Evolutionary conservation across 768 basidiomycete genomes (phyloP).

Genomic region (Boletus rex-veris): DNA sequence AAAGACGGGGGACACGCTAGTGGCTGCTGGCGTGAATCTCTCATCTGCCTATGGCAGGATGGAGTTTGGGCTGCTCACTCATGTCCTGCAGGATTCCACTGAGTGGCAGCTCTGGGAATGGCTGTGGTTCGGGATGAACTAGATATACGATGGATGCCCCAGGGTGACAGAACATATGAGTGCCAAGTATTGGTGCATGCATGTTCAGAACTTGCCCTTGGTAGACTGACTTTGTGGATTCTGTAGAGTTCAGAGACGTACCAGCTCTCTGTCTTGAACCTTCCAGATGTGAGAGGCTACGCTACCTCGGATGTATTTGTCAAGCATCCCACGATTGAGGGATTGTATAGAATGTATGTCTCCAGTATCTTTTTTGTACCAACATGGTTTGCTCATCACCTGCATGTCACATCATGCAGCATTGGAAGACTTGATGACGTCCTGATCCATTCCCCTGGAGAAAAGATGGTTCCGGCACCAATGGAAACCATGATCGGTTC

Average conservation of each 20-base stretch:
- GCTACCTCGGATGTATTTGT: background rate
- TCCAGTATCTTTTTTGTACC: background rate
- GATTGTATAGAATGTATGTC: background rate
- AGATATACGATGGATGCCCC: slow-evolving; percentile 33
- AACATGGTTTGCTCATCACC: too few species aligned
- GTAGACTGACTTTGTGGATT: background rate
- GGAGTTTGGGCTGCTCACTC: slow-evolving; percentile 29
- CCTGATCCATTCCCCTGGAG: slow-evolving; percentile 4
- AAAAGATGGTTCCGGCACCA: slow-evolving; percentile 31
- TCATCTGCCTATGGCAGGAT: slow-evolving; percentile 37
- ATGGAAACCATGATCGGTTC: background rate
- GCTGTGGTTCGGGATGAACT: slow-evolving; percentile 23
- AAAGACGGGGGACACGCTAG: slow-evolving; percentile 36
- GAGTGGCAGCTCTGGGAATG: slow-evolving; percentile 36
- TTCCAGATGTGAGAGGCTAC: background rate
- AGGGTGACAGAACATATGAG: slow-evolving; percentile 38
- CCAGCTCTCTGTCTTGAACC: background rate
- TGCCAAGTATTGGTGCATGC: slow-evolving; percentile 35
- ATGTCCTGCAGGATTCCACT: background rate
- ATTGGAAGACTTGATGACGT: background rate
- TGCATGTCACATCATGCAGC: background rate
- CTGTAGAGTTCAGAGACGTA: background rate
- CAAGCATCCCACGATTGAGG: background rate
- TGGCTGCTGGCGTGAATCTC: slow-evolving; percentile 34
- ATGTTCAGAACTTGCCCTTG: too few species aligned